phyloP scores from a whole-genome alignment of 305 asterid species.

The Solanum hybrid region DNA sequence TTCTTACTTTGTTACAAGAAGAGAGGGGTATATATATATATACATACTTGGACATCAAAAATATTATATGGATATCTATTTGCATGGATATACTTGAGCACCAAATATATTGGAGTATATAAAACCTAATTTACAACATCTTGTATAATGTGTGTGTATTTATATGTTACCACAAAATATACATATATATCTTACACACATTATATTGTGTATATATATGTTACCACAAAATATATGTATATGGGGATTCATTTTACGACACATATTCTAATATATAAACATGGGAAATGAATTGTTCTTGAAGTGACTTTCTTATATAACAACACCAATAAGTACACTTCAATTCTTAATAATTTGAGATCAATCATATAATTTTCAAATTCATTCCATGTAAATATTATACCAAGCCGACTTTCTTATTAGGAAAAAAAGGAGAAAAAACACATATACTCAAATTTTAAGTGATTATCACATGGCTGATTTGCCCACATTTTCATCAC shows the following conservation, averaged over 20 bases:
- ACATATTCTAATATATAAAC: background rate
- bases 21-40: too few relatives aligned
- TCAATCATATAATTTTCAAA: too few relatives aligned
- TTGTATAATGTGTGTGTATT: background rate
- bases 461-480: background rate
- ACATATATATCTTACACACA: background rate
- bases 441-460: background rate
- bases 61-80: background rate
- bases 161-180: too few relatives aligned
- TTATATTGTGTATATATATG: background rate
- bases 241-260: background rate
- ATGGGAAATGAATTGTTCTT: background rate
- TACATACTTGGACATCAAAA: background rate
- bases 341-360: too few relatives aligned
- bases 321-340: background rate
- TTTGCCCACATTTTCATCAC: background rate
- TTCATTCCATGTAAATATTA: too few relatives aligned
- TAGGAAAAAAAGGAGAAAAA: background rate
- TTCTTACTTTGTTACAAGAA: background rate
- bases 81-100: background rate
- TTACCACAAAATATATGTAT: too few relatives aligned
- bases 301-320: background rate
- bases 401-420: background rate
- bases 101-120: background rate
- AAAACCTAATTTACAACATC: background rate